Conservation (phyloP, 2,329 filamentous ascomycete species). For the Aspergillus caelatus region DNA sequence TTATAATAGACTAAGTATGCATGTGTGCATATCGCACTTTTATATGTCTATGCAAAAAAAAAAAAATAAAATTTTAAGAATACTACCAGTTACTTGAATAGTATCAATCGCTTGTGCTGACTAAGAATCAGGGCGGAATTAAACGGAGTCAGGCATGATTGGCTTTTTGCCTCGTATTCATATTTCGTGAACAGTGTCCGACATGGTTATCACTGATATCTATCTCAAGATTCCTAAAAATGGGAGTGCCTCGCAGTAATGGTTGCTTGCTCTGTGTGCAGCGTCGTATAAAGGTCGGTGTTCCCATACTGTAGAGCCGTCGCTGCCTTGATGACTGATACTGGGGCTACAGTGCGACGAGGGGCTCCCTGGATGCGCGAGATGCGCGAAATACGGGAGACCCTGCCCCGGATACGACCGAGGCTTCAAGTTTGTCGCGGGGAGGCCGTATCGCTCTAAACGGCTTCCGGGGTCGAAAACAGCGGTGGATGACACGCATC, state of each 20-base stretch:
- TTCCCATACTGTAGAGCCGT: background rate
- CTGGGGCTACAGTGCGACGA: conserved; percentile 36
- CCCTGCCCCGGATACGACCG: conserved; percentile 38
- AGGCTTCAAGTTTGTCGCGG: conserved; percentile 37
- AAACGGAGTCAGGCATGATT: background rate
- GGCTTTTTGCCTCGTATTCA: conserved; percentile 2
- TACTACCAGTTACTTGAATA: no score
- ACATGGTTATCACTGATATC: background rate
- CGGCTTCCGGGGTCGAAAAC: conserved; percentile 11
- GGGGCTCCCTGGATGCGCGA: conserved; percentile 32
- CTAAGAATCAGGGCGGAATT: background rate
- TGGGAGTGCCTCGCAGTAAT: conserved; percentile 29
- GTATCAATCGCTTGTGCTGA: background rate
- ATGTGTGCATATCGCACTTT: no score
- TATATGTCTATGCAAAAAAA: background rate
- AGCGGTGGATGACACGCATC: background rate
- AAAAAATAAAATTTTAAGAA: no score
- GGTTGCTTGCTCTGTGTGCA: conserved; percentile 32
- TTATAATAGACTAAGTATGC: no score
- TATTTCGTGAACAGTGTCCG: background rate
- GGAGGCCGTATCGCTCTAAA: conserved; percentile 30
- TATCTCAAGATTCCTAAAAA: conserved; percentile 5
- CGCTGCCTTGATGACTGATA: conserved; percentile 2
- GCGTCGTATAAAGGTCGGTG: conserved; percentile 31
- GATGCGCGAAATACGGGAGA: conserved; percentile 37